Percentiles rank a stretch among this genome's conserved stretches.
Evolutionary conservation across 371 early-diverging fungal genomes (phyloP).

Genomic region (Mortierella sp.): DNA sequence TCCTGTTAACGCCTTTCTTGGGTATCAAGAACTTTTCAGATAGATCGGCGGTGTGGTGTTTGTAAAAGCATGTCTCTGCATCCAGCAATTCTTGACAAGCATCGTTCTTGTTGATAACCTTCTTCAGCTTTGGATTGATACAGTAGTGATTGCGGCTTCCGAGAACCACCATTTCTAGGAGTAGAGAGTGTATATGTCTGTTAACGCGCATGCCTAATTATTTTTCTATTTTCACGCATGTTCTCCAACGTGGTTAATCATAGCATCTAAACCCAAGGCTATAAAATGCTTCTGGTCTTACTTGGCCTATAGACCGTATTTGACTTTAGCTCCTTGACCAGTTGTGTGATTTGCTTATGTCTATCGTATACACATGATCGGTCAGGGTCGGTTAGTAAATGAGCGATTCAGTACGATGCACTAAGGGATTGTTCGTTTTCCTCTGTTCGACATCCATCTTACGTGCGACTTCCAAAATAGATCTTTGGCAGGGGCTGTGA

Average conservation of each 20-base stretch:
- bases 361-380: constrained; percentile 29
- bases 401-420: not conserved
- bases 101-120: constrained; percentile 57
- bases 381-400: not conserved
- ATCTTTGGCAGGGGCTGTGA: constrained; percentile 52
- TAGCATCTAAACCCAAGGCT: too few species aligned
- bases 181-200: too few species aligned
- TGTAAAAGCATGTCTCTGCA: constrained; percentile 35
- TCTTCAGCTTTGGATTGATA: constrained; percentile 58
- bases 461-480: constrained; percentile 69
- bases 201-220: too few species aligned
- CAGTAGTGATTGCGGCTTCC: constrained; percentile 70
- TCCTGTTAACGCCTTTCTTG: constrained; percentile 15
- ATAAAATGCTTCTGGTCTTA: constrained; percentile 13
- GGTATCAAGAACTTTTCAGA: constrained; percentile 12
- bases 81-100: constrained; percentile 62
- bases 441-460: constrained; percentile 27
- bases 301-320: constrained; percentile 67
- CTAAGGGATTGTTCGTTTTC: not conserved
- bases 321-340: constrained; percentile 62
- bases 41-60: constrained; percentile 23
- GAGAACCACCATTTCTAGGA: constrained; percentile 60
- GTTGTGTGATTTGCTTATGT: constrained; percentile 68
- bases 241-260: too few species aligned
- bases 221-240: too few species aligned